Evolutionary conservation across 2,329 filamentous ascomycete species (phyloP).

Genomic region (Stagonosporopsis vannaccii): DNA sequence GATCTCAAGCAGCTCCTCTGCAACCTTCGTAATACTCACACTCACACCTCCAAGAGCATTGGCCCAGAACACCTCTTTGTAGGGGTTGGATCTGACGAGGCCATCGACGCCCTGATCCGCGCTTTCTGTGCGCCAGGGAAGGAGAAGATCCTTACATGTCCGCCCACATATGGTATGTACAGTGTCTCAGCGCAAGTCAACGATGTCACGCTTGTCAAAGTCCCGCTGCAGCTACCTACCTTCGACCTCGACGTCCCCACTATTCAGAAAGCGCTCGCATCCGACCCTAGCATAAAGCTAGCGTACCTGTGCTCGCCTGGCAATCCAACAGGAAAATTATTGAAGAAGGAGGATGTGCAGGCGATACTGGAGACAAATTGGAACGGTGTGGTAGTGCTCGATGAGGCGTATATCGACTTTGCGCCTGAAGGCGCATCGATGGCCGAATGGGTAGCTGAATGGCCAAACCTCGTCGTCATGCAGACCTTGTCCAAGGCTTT

Average conservation of each 20-base stretch:
- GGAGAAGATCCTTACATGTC: slow-evolving; percentile 93
- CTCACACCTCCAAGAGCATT: slow-evolving; percentile 76
- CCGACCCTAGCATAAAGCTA: slow-evolving; percentile 76
- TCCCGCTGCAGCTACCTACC: slow-evolving; percentile 77
- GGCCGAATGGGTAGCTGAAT: slow-evolving; percentile 89
- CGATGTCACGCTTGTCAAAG: slow-evolving; percentile 83
- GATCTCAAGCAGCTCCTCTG: slow-evolving; percentile 88
- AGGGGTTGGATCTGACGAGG: slow-evolving; percentile 95
- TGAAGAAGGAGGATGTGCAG: slow-evolving; percentile 77
- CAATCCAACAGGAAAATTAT: slow-evolving; percentile 85
- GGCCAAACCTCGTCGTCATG: slow-evolving; percentile 96
- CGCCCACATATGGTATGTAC: slow-evolving; percentile 99
- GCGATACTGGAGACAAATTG: slow-evolving; percentile 80
- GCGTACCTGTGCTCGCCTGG: slow-evolving; percentile 94
- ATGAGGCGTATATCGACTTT: slow-evolving; percentile 98
- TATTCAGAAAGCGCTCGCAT: slow-evolving; percentile 71
- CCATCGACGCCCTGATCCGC: slow-evolving; percentile 90
- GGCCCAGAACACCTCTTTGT: slow-evolving; percentile 88
- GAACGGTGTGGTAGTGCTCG: slow-evolving; percentile 93
- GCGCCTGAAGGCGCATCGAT: slow-evolving; percentile 79
- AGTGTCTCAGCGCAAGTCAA: slow-evolving; percentile 92
- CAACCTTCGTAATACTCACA: slow-evolving; percentile 83
- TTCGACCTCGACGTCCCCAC: slow-evolving; percentile 76
- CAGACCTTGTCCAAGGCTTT: slow-evolving; percentile 99
- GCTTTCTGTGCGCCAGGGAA: slow-evolving; percentile 88